A percentile compares a stretch with the other conserved stretches of the same genome.
Evolutionary conservation across 192 early-diverging fungal genomes (phyloP).

Genomic region (Linnemannia schmuckeri): DNA sequence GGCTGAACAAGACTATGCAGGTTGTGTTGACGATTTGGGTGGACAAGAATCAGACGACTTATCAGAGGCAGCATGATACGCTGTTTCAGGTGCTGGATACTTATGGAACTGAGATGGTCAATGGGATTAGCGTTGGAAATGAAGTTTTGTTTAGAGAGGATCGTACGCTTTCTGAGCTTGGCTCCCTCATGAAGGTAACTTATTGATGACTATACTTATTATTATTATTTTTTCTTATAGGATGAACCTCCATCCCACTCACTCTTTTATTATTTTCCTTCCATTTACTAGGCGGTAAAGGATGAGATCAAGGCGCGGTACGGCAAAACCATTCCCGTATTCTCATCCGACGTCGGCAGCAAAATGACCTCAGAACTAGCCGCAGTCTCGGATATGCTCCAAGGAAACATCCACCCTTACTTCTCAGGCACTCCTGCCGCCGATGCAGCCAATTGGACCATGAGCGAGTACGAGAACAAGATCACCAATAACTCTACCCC

Average conservation of each 20-base stretch:
- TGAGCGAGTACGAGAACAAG: slow-evolving; percentile 59
- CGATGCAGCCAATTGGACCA: slow-evolving; percentile 63
- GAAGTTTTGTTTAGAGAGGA: slow-evolving; percentile 57
- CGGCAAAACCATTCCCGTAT: slow-evolving; percentile 20
- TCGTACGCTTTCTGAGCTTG: slow-evolving; percentile 6
- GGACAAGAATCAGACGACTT: slow-evolving; percentile 45
- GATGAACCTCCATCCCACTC: not conserved
- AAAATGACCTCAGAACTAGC: slow-evolving; percentile 41
- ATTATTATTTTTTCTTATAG: not conserved
- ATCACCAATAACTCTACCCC: slow-evolving; percentile 42
- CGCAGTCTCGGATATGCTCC: slow-evolving; percentile 65
- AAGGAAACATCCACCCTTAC: slow-evolving; percentile 74
- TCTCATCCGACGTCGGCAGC: slow-evolving; percentile 41
- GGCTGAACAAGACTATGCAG: slow-evolving; percentile 40
- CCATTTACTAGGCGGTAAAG: slow-evolving; percentile 3
- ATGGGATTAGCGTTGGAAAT: slow-evolving; percentile 58
- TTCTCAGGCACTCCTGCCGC: slow-evolving; percentile 66
- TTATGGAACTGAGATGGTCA: slow-evolving; percentile 44
- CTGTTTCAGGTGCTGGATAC: slow-evolving; percentile 41
- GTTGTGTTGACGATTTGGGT: slow-evolving; percentile 56
- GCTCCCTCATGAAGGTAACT: not conserved
- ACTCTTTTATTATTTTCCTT: too few species aligned
- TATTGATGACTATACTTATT: not conserved
- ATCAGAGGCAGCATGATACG: slow-evolving; percentile 50
- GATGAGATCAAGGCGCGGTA: slow-evolving; percentile 20